Base-by-base conservation (phyloP, 768 basidiomycete genomes). In the Cytidiella melzeri region DNA sequence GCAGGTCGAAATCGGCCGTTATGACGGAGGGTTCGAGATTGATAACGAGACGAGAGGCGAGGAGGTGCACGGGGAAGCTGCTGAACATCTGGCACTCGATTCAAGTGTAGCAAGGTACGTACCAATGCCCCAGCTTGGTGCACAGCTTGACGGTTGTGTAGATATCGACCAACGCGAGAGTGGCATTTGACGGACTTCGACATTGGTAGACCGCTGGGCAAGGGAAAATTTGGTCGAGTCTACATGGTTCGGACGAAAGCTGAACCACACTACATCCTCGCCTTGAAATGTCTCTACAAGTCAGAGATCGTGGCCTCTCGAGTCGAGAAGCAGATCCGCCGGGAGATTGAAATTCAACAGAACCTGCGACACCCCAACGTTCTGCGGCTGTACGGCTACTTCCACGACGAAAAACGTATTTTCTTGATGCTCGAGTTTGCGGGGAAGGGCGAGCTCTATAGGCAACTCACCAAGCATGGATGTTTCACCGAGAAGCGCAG, bases 381-480 rank as follows among this genome's bases (percentile, higher is more conserved):
- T 59, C 76, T 99, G 10, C 83, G 95, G 7, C 75, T 98, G 9
- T 95, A 97, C 57, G 94, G 95, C 27, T 97, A 92, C 73, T 98
- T 98, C 73, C 93, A 98, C 70, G 96, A 99, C 66, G 84, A 89
- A 64, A 94, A 95, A 63, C 86, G 95, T 20, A 96, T 99, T 57
- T 97, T 97, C 69, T 76, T 98, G 51, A 95, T 98, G 84, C 81
- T 98, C 59, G 96, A 99, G 63, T 98, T 96, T 63, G 95, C 94
- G 0, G 93, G 87, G 43, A 91, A 93, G 59, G 96, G 96, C 25
- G 96, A 99, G 67, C 75, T 99, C 43, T 98, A 98, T 74, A 95
- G 90, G 68, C 93, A 97, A 57, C 79, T 99, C 46, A 83, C 81
- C 58, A 92, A 92, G 65, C 72, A 80, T 45, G 88, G 91, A 11